These are phyloP conservation scores for Blastocystis sp. DNA, from an alignment of 352 stramenopile species.

Conservation along the genomic window DNA sequence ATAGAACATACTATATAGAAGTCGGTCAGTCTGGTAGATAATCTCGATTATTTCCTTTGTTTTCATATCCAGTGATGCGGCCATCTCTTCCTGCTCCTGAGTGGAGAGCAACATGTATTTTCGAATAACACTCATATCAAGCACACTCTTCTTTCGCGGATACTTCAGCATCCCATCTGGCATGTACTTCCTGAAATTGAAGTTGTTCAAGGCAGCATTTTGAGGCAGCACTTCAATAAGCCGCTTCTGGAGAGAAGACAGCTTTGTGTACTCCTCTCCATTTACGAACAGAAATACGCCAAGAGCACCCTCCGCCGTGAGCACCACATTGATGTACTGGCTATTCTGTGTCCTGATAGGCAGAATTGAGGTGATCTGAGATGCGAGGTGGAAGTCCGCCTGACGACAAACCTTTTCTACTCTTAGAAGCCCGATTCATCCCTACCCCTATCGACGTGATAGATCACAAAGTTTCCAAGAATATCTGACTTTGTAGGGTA, in stretches of 20 bases:
- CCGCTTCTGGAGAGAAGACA: conserved; percentile 10
- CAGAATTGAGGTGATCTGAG: neutral
- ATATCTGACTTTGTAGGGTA: neutral
- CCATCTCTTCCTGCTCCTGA: neutral
- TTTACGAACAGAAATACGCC: neutral
- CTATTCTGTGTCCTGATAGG: neutral
- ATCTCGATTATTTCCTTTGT: neutral
- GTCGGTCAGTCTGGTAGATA: neutral
- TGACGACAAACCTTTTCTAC: neutral
- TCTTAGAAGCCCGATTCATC: neutral
- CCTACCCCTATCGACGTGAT: neutral
- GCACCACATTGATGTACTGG: neutral
- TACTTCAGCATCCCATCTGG: neutral
- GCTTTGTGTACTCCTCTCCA: conserved; percentile 16
- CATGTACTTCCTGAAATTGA: conserved; percentile 35
- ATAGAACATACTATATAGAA: conserved; percentile 31
- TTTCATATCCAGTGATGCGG: neutral
- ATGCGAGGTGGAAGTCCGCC: neutral
- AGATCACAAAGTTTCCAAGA: conserved; percentile 8
- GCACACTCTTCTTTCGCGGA: conserved; percentile 20
- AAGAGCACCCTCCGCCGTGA: neutral
- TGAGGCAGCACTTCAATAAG: conserved; percentile 27
- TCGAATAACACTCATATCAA: conserved; percentile 46
- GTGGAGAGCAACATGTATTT: conserved; percentile 16
- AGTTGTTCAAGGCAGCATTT: conserved; percentile 1